Conservation (phyloP, 2,329 filamentous ascomycete species). For the Decorospora gaudefroyi region DNA sequence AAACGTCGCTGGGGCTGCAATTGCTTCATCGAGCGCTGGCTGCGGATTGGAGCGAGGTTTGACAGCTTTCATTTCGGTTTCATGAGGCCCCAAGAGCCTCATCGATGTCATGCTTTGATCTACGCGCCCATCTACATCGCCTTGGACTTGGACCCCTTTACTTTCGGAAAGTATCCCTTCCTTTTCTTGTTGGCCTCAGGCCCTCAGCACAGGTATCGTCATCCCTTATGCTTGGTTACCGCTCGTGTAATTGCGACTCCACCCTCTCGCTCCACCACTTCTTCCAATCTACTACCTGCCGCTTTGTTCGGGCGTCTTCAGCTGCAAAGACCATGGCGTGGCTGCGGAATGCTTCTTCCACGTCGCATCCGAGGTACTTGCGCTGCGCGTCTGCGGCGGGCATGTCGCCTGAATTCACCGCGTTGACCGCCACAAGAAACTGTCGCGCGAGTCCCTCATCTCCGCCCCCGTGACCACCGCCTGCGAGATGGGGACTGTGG, state of each 20-base stretch:
- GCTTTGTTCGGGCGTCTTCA: constrained; percentile 76
- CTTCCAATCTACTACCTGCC: constrained; percentile 73
- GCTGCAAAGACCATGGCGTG: constrained; percentile 94
- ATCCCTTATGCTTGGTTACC: constrained; percentile 14
- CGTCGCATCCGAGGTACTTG: constrained; percentile 75
- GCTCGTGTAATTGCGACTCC: constrained; percentile 34
- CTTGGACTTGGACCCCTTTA: constrained; percentile 7
- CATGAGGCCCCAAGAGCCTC: constrained; percentile 23
- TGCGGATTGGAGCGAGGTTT: constrained; percentile 19
- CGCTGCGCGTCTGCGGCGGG: constrained; percentile 71
- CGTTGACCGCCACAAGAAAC: constrained; percentile 80
- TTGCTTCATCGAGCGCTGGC: constrained; percentile 24
- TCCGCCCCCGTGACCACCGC: constrained; percentile 73
- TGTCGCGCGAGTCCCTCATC: constrained; percentile 79
- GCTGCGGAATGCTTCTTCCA: constrained; percentile 86
- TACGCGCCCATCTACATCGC: constrained; percentile 37
- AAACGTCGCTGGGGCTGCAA: constrained; percentile 23
- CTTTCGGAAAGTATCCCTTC: constrained; percentile 5
- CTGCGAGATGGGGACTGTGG: constrained; percentile 64
- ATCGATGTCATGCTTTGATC: constrained; percentile 24
- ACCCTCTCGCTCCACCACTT: constrained; percentile 73
- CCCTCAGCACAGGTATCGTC: constrained; percentile 2
- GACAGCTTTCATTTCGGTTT: constrained; percentile 24
- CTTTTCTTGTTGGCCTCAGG: constrained; percentile 4
- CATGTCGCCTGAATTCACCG: constrained; percentile 73